Conservation (phyloP, 2,329 filamentous ascomycete species). For the Colletotrichum nymphaeae region DNA sequence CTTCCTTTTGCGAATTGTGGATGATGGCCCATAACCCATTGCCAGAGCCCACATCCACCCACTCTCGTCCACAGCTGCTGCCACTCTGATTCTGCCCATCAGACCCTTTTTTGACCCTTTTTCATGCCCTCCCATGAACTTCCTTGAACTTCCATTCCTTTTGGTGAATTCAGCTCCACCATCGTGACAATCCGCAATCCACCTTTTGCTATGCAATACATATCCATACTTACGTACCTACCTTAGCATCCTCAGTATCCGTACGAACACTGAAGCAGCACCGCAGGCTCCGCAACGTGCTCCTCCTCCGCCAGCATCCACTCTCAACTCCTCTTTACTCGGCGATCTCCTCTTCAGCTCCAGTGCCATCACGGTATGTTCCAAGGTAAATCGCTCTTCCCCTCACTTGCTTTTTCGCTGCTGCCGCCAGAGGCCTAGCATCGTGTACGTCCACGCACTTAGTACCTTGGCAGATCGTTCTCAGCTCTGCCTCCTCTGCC, state of each 20-base stretch:
- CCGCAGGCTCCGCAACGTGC: not conserved
- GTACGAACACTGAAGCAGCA: not conserved
- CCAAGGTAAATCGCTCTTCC: not conserved
- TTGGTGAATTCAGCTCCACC: slow-evolving; percentile 6
- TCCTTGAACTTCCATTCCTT: not conserved
- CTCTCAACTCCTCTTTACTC: not conserved
- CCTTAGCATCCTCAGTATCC: no score
- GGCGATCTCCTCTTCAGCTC: not conserved
- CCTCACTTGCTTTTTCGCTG: not conserved
- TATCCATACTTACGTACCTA: not conserved
- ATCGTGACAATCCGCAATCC: not conserved
- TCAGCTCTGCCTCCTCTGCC: not conserved
- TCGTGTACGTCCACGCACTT: not conserved
- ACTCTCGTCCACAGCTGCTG: slow-evolving; percentile 6
- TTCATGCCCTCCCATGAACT: not conserved
- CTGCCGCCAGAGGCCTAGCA: not conserved
- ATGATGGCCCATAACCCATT: not conserved
- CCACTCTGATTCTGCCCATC: slow-evolving; percentile 17
- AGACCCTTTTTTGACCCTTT: slow-evolving; percentile 17
- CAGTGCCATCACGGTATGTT: not conserved
- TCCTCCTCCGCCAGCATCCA: not conserved
- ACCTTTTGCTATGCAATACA: not conserved
- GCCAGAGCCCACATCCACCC: slow-evolving; percentile 4
- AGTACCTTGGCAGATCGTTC: not conserved
- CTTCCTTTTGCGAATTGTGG: no score